These are phyloP conservation scores for Diaporthe vaccinii DNA, from an alignment of 2,329 filamentous ascomycete species.

Conservation along the genomic window DNA sequence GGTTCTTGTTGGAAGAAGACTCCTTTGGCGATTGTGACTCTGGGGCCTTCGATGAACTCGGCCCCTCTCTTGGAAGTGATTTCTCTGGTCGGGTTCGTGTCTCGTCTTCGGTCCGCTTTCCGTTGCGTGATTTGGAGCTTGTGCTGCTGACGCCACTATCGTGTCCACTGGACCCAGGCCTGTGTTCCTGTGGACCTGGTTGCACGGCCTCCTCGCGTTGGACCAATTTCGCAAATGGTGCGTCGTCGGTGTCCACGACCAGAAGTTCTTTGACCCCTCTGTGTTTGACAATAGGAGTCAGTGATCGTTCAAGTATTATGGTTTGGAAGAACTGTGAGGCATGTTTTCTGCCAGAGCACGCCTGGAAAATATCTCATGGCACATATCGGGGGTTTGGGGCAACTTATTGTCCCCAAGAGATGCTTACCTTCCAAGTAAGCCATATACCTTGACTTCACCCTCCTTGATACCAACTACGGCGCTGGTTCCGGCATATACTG, in stretches of 20 bases:
- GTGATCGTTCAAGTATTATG: too few relatives aligned
- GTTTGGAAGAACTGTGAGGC: too few relatives aligned
- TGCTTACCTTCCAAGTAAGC: conserved; percentile 61
- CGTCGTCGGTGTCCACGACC: conserved; percentile 66
- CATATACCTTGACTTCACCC: conserved; percentile 71
- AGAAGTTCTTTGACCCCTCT: conserved; percentile 72
- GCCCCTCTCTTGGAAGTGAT: neutral
- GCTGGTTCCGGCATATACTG: conserved; percentile 75
- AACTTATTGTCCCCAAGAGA: too few relatives aligned
- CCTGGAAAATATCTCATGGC: too few relatives aligned
- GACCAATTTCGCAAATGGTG: conserved; percentile 53
- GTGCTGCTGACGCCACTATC: neutral
- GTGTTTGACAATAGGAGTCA: too few relatives aligned
- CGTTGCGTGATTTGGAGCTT: neutral
- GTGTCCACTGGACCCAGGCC: neutral
- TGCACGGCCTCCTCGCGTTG: conserved; percentile 45
- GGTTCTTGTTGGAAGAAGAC: neutral
- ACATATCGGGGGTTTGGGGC: too few relatives aligned
- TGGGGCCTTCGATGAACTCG: too few relatives aligned
- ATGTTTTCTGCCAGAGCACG: too few relatives aligned
- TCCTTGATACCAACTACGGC: conserved; percentile 70
- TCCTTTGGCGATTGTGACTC: too few relatives aligned
- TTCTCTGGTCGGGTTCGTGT: neutral
- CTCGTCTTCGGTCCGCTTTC: neutral
- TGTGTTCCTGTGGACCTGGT: neutral